Evolutionary conservation across 352 stramenopile genomes (phyloP).

Genomic region (Globisporangium cylindrosporum): DNA sequence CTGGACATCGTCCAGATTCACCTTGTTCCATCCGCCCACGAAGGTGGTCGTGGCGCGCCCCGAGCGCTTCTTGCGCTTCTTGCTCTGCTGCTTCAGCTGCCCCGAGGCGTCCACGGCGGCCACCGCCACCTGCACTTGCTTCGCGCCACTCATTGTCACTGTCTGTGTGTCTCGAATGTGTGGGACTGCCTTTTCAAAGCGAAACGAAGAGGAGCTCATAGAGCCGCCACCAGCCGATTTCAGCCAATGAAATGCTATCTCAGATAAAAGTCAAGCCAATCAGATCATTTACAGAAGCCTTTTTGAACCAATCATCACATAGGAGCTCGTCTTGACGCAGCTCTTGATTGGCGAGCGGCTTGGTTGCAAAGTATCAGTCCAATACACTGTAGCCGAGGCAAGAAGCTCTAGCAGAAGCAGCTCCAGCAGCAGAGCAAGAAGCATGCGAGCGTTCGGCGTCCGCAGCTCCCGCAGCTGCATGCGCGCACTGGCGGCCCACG

Average conservation of each 20-base stretch:
- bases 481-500: conserved; percentile 7
- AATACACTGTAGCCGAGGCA: neutral
- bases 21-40: conserved; percentile 48
- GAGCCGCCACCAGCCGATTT: conserved; percentile 33
- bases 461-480: conserved; percentile 18
- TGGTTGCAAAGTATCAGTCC: conserved; percentile 7
- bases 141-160: conserved; percentile 11
- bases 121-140: conserved; percentile 8
- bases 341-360: conserved; percentile 13
- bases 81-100: conserved; percentile 28
- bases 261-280: conserved; percentile 12
- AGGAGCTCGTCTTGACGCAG: neutral
- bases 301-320: conserved; percentile 1
- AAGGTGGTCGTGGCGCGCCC: conserved; percentile 7
- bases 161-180: neutral
- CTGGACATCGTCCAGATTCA: conserved; percentile 73
- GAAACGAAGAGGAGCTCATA: conserved; percentile 4
- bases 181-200: neutral
- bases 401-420: neutral
- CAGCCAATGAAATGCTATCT: conserved; percentile 18
- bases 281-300: neutral
- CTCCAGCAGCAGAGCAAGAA: neutral
- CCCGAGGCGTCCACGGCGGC: neutral
- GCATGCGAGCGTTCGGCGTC: conserved; percentile 26
- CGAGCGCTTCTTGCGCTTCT: conserved; percentile 68